Evolutionary conservation across 2,329 filamentous ascomycete species (phyloP), one percentile per base, ranked within the genome.

Genomic region (Zymoseptoria pseudotritici): DNA sequence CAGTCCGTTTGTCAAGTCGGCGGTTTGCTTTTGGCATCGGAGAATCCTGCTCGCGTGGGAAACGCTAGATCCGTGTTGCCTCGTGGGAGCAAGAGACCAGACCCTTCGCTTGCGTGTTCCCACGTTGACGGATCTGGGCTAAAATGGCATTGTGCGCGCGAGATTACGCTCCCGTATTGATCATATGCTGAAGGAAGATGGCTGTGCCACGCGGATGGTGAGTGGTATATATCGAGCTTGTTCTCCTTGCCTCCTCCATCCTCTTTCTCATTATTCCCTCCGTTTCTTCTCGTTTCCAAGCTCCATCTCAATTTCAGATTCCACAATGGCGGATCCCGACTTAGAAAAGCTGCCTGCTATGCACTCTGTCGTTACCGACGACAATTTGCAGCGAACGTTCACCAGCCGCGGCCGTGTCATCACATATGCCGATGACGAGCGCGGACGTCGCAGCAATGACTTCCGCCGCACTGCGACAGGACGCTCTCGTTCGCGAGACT

Each of bases 401-500:
- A 26, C 22, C 5, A 53, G n/a, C 22, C 22, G 52, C 9, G 52
- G 52, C 8, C 52, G 52, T 19, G 52, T 31, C 29, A 53, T 29
- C 5, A 46, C 36, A 4, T 53, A 53, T n/a, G 52, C 52, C 7
- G 22, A 24, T 3, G 9, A 10, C 22, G 5, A 4, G 11, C 20
- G 52, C 17, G 52, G 17, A 19, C 52, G 52, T 5, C 52, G 11
- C 1, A 26, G 20, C 21, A 19, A 10, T 10, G 29, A 53, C 36
- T 46, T 46, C 26, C 22, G 52, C 52, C 22, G 52, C n/a, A 24
- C 22, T 53, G 52, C 7, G 17, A 24, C 21, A 2, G 52, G 22
- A 53, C 62, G 66, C 4, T 69, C 66, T 29, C 60, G 63, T 49
- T 69, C 66, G 11, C 59, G 66, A 53, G 72, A 72, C 59, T 70